A percentile compares a stretch with the other conserved stretches of the same genome.
phyloP scores from a whole-genome alignment of 495 filamentous ascomycete genomes.

The Tetracladium setigerum region DNA sequence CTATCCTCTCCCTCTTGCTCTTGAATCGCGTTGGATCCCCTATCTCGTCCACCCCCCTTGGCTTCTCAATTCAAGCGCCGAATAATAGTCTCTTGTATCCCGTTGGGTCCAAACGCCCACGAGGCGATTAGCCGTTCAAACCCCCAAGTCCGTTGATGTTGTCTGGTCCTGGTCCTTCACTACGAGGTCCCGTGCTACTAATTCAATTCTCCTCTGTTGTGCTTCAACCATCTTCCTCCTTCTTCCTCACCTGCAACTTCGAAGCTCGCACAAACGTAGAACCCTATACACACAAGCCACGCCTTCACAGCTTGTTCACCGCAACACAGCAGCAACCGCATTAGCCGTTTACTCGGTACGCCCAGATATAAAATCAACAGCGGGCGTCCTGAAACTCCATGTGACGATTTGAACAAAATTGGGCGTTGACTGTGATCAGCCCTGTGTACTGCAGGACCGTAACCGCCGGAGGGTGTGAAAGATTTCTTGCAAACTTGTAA shows the following conservation, averaged over 20 bases:
- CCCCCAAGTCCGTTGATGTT: conserved; percentile 8
- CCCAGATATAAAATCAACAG: conserved; percentile 4
- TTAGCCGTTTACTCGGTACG: conserved; percentile 8
- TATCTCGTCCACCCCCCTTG: conserved; percentile 16
- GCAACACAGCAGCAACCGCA: conserved; percentile 5
- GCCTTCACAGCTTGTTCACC: conserved; percentile 4
- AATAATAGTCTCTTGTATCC: conserved; percentile 8
- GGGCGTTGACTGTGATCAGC: conserved; percentile 22
- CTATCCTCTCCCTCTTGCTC: conserved; percentile 4
- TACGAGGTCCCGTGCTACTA: conserved; percentile 22
- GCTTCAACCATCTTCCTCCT: conserved; percentile 15
- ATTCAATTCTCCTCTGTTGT: conserved; percentile 14
- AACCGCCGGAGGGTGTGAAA: conserved; percentile 17
- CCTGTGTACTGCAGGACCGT: conserved; percentile 22
- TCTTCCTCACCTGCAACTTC: conserved; percentile 1
- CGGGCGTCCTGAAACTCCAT: conserved; percentile 19
- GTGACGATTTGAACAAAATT: conserved; percentile 19
- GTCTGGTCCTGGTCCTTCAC: conserved; percentile 14
- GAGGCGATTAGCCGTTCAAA: conserved; percentile 12
- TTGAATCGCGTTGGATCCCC: conserved; percentile 12
- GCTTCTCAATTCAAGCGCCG: conserved; percentile 20
- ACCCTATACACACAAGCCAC: conserved; percentile 1
- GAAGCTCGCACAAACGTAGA: not conserved
- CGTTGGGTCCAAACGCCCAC: conserved; percentile 18
- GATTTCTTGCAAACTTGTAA: conserved; percentile 17